Evolutionary conservation across 1,284 basidiomycete genomes (phyloP).

Genomic region (Ustilago cynodontis): DNA sequence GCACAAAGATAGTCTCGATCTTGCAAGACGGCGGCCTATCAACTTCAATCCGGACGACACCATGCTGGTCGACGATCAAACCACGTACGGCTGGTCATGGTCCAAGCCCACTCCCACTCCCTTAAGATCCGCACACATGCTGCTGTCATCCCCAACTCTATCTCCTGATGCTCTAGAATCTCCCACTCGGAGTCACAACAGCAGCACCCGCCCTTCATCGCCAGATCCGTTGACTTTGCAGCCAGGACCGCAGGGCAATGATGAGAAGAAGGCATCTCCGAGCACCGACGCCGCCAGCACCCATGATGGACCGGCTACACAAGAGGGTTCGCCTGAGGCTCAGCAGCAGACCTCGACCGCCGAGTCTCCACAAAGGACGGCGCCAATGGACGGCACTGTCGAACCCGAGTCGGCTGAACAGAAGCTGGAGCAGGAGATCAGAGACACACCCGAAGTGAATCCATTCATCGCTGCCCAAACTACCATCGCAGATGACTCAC

Average conservation of each 20-base stretch:
- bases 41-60: constrained; percentile 53
- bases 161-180: constrained; percentile 11
- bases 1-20: constrained; percentile 54
- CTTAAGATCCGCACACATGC: neutral
- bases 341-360: neutral
- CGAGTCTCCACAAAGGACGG: neutral
- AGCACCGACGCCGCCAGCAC: neutral
- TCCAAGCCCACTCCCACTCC: constrained; percentile 27
- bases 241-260: neutral
- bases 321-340: neutral
- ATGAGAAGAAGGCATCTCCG: neutral
- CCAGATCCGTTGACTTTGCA: neutral
- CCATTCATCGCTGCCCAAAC: constrained; percentile 14
- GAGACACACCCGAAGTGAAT: neutral
- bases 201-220: constrained; percentile 13
- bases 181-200: constrained; percentile 13
- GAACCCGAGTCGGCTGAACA: neutral
- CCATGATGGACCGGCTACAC: neutral
- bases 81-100: constrained; percentile 27
- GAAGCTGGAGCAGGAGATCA: neutral
- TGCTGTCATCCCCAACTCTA: constrained; percentile 7
- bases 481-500: neutral
- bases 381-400: neutral
- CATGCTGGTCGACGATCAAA: constrained; percentile 42
- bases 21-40: constrained; percentile 44